Base-by-base conservation (phyloP, 768 basidiomycete genomes). In the Lyophyllum shimeji region DNA sequence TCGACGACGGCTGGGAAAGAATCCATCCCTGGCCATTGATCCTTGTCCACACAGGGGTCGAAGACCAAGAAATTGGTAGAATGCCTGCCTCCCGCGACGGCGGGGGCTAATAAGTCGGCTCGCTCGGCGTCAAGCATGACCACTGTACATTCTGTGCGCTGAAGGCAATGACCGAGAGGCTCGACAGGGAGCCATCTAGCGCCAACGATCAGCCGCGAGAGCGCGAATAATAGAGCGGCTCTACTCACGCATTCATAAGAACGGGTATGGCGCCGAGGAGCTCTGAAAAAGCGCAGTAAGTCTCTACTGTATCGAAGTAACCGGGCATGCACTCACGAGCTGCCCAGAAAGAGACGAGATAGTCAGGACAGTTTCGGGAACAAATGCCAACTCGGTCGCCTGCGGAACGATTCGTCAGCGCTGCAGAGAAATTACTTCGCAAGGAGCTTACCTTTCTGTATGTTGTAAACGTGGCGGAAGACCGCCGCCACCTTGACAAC, bases 331-430 rank as follows among this genome's bases (percentile, higher is more conserved):
- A 72, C 77, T 55, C 66, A 82, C 80, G 83, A 63, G 79, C 80
- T 3, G 84, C 86, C 82, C 81, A 87, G 64, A 84, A 87, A 3
- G 75, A 72, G 45, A 82, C 74, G 8, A 85, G 68, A 63, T 78
- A 87, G 55, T 86, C 85, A 12, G 82, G 80, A 53, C 77, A 78
- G 65, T 88, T 88, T 45, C 85, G 79, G 39, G 84, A 82, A 60
- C 82, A 82, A 46, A 89, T 83, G 9, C 74, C 84, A 48, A 88
- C 72, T 65, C 82, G 73, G 61, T 84, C 82, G 23, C 82, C 80
- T 80, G 55, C 40, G 27, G 34, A 54, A 54, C 46, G 29, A 44
- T 55, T 37, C 25, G 54, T 53, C 33, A 37, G n/a, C 17, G 20
- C 33, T 5, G 9, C 29, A 52, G 49, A 17, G 59, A 53, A 39